Percentiles rank a stretch among this genome's conserved stretches.
Conservation (phyloP, 2,329 filamentous ascomycete genomes). For the Atkinsonella hypoxylon region DNA sequence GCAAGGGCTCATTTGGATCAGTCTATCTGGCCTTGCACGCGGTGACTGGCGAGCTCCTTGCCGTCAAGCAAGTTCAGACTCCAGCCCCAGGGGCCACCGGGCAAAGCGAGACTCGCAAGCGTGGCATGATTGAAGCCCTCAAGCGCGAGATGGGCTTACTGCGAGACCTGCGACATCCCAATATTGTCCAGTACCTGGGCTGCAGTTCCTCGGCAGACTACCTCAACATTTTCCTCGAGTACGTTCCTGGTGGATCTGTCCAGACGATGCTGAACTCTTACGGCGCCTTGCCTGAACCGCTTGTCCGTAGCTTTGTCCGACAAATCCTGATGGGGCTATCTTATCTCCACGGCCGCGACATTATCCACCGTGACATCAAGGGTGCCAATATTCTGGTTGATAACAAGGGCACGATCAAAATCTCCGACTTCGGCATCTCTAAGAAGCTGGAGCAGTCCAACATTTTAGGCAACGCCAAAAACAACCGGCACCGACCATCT, state of each 20-base stretch:
- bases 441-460: constrained; percentile 94
- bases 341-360: constrained; percentile 87
- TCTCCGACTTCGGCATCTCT: constrained; percentile 96
- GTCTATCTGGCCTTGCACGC: constrained; percentile 93
- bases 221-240: constrained; percentile 99
- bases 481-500: constrained; percentile 60
- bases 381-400: constrained; percentile 97
- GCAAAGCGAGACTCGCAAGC: constrained; percentile 81
- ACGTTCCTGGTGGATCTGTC: constrained; percentile 92
- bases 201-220: constrained; percentile 84
- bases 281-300: constrained; percentile 81
- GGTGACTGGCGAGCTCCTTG: constrained; percentile 92
- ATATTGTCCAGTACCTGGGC: constrained; percentile 96
- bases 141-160: constrained; percentile 94
- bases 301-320: constrained; percentile 91
- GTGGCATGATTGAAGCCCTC: constrained; percentile 93
- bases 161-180: constrained; percentile 85
- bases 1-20: constrained; percentile 90
- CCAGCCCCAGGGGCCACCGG: constrained; percentile 67
- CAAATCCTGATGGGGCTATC: constrained; percentile 89
- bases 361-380: constrained; percentile 98
- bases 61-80: constrained; percentile 94
- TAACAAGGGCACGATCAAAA: constrained; percentile 98
- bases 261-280: constrained; percentile 99
- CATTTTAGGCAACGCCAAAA: constrained; percentile 57